Conservation (phyloP, 805 yeast genomes). For the Ogataea nonfermentans region DNA sequence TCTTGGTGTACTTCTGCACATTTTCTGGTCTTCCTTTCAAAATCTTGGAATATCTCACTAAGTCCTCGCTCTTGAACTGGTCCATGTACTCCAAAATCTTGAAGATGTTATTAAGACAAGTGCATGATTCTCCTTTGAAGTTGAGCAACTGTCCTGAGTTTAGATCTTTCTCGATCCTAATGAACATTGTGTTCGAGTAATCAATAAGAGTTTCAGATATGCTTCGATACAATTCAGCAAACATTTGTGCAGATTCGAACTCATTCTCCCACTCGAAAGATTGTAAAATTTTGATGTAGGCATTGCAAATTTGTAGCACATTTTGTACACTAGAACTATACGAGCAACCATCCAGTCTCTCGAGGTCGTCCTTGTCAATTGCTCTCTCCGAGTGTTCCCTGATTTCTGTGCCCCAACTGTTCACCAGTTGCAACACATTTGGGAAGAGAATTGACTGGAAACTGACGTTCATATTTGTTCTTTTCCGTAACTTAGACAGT, state of each 20-base stretch:
- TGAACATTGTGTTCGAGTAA: slow-evolving; percentile 42
- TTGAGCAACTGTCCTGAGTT: slow-evolving; percentile 16
- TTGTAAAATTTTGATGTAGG: slow-evolving; percentile 49
- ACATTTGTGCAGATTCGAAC: slow-evolving; percentile 58
- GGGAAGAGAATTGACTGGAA: slow-evolving; percentile 27
- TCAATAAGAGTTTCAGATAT: slow-evolving; percentile 58
- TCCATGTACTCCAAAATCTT: slow-evolving; percentile 22
- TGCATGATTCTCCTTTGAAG: slow-evolving; percentile 27
- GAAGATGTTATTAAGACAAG: slow-evolving; percentile 31
- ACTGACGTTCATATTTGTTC: slow-evolving; percentile 22
- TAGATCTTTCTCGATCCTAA: slow-evolving; percentile 18
- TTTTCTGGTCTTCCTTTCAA: slow-evolving; percentile 7
- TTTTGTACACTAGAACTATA: slow-evolving; percentile 30
- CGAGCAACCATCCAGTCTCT: slow-evolving; percentile 35
- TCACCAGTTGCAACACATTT: slow-evolving; percentile 23
- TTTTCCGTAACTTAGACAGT: slow-evolving; percentile 16
- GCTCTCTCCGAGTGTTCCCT: slow-evolving; percentile 44
- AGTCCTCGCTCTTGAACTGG: slow-evolving; percentile 13
- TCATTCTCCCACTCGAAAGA: slow-evolving; percentile 65
- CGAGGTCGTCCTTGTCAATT: slow-evolving; percentile 54
- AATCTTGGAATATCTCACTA: slow-evolving; percentile 16
- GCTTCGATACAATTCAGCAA: slow-evolving; percentile 58
- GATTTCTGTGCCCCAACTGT: slow-evolving; percentile 28
- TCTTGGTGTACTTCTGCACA: slow-evolving; percentile 8
- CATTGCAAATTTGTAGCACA: slow-evolving; percentile 28